These are phyloP conservation scores for Fusarium sp. DNA, from an alignment of 2,329 filamentous ascomycete species.

Conservation along the genomic window DNA sequence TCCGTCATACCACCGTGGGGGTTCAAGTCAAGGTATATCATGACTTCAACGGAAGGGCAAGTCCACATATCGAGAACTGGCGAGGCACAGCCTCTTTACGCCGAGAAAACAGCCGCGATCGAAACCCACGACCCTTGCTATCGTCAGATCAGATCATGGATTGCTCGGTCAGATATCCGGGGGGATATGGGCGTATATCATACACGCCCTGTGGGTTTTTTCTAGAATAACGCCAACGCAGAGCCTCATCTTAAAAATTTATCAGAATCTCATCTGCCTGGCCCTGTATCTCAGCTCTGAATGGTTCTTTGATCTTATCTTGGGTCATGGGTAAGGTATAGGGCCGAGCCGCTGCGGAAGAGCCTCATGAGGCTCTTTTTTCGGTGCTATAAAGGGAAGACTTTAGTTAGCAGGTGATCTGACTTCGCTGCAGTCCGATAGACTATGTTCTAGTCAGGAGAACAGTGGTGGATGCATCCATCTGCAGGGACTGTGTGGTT, in stretches of 20 bases:
- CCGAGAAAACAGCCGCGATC: slow-evolving; percentile 36
- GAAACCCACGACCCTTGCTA: not conserved
- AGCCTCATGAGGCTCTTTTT: slow-evolving; percentile 9
- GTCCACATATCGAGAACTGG: slow-evolving; percentile 25
- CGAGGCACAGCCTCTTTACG: slow-evolving; percentile 1
- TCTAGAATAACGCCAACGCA: not conserved
- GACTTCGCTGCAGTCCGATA: slow-evolving; percentile 1
- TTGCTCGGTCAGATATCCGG: slow-evolving; percentile 36
- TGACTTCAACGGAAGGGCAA: slow-evolving; percentile 22
- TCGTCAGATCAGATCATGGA: slow-evolving; percentile 36
- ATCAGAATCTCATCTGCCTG: not conserved
- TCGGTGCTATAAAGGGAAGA: not conserved
- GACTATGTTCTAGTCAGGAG: not conserved
- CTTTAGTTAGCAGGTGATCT: slow-evolving; percentile 3
- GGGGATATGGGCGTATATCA: not conserved
- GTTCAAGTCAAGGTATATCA: not conserved
- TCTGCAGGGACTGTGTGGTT: not conserved
- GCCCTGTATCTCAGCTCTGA: slow-evolving; percentile 8
- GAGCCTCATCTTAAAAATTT: slow-evolving; percentile 13
- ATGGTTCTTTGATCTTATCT: not conserved
- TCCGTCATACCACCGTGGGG: slow-evolving; percentile 13
- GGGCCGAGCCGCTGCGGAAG: slow-evolving; percentile 20
- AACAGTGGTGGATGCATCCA: not conserved
- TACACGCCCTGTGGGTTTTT: slow-evolving; percentile 4
- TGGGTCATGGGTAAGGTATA: slow-evolving; percentile 1